Conservation (phyloP, 495 filamentous ascomycete genomes). For the Tuber borchii region DNA sequence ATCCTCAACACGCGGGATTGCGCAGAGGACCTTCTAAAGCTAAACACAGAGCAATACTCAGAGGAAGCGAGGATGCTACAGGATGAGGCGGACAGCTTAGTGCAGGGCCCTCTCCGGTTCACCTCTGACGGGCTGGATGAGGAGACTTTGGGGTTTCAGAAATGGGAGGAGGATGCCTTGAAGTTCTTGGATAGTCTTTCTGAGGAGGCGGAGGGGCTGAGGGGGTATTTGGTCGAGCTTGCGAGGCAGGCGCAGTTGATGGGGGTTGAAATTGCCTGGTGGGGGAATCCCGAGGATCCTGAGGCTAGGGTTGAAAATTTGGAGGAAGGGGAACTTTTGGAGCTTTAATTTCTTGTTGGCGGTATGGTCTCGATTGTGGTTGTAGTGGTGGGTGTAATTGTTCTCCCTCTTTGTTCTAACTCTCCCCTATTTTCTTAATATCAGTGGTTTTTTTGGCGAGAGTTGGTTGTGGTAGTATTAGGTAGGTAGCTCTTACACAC, state of each 20-base stretch:
- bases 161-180: not conserved
- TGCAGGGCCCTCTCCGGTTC: not conserved
- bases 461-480: not conserved
- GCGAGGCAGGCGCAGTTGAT: not conserved
- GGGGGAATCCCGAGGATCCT: not conserved
- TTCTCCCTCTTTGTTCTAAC: not conserved
- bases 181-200: not conserved
- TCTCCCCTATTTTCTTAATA: not conserved
- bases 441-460: no score
- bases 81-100: not conserved
- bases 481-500: not conserved
- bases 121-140: not conserved
- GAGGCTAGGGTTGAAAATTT: not conserved
- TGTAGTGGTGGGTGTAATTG: not conserved
- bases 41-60: not conserved
- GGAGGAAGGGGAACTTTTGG: not conserved
- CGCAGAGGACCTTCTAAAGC: not conserved
- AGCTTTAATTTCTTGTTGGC: not conserved
- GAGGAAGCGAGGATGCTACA: not conserved
- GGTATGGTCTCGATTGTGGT: not conserved
- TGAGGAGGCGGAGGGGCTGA: not conserved
- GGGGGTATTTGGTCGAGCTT: not conserved
- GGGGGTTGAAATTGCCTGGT: not conserved
- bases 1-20: not conserved
- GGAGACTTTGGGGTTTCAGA: not conserved